A percentile compares a stretch with the other conserved stretches of the same genome.
Evolutionary conservation across 1,139 yeast species (phyloP).

Genomic region (Suhomyces chickasaworum): DNA sequence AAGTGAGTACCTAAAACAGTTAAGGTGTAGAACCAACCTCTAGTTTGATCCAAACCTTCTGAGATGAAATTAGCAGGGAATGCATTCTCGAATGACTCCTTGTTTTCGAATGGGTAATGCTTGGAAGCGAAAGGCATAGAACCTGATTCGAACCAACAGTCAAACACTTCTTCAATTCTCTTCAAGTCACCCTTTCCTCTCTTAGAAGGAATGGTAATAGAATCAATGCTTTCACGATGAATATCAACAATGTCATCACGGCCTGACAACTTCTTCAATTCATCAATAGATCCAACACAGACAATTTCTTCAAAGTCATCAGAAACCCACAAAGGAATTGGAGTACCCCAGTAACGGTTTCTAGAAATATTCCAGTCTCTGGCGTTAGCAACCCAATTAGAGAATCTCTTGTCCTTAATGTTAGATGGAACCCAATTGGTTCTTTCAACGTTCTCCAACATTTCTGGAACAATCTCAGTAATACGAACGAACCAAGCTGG

Average conservation of each 20-base stretch:
- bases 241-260: slow-evolving; percentile 77
- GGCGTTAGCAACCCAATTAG: slow-evolving; percentile 97
- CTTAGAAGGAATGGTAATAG: slow-evolving; percentile 91
- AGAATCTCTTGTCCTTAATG: slow-evolving; percentile 91
- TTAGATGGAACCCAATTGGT: slow-evolving; percentile 94
- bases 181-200: slow-evolving; percentile 83
- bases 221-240: slow-evolving; percentile 91
- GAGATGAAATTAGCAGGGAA: slow-evolving; percentile 98
- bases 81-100: slow-evolving; percentile 64
- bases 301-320: slow-evolving; percentile 92
- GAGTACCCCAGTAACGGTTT: slow-evolving; percentile 99
- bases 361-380: slow-evolving; percentile 99
- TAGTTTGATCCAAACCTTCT: slow-evolving; percentile 98
- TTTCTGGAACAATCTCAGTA: slow-evolving; percentile 80
- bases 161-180: slow-evolving; percentile 97
- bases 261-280: slow-evolving; percentile 83
- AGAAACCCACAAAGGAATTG: slow-evolving; percentile 96
- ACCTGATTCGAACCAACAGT: slow-evolving; percentile 99
- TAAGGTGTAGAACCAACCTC: slow-evolving; percentile 99
- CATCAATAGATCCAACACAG: slow-evolving; percentile 88
- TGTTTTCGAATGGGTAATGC: slow-evolving; percentile 93
- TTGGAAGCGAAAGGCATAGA: slow-evolving; percentile 98
- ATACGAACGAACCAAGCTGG: slow-evolving; percentile 99
- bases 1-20: slow-evolving; percentile 95
- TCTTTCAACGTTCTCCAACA: slow-evolving; percentile 80